Evolutionary conservation across 208 protist species (phyloP).

Genomic region (Wallacemonas sp.): DNA sequence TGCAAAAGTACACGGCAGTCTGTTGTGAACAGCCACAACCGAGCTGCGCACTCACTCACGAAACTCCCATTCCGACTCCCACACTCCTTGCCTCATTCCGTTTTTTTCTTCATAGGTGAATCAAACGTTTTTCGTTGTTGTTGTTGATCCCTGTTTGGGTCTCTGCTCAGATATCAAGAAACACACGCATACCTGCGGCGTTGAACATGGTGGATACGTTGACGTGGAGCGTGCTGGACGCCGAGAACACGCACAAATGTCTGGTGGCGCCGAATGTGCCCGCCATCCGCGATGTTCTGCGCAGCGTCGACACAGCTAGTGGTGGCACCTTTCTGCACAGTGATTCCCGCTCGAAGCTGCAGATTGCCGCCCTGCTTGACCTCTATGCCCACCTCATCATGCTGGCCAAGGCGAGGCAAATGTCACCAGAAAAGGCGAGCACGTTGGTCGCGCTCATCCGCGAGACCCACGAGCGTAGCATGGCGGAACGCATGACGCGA

Average conservation of each 20-base stretch:
- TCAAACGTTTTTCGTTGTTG: too few species aligned
- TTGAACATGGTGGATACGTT: conserved; percentile 25
- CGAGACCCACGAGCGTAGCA: conserved; percentile 67
- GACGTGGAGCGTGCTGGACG: conserved; percentile 65
- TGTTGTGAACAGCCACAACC: too few species aligned
- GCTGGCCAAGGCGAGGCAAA: conserved; percentile 61
- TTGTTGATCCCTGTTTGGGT: too few species aligned
- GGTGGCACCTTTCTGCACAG: conserved; percentile 24
- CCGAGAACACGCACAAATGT: conserved; percentile 57
- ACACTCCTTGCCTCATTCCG: too few species aligned
- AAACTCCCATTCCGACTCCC: too few species aligned
- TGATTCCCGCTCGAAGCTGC: conserved; percentile 14
- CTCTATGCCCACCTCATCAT: conserved; percentile 80
- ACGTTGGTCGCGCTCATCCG: conserved; percentile 77
- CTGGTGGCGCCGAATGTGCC: conserved; percentile 47
- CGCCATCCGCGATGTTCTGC: conserved; percentile 47
- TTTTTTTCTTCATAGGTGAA: too few species aligned
- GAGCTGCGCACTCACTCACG: too few species aligned
- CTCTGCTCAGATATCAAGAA: too few species aligned
- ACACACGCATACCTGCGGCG: too few species aligned
- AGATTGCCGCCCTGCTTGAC: conserved; percentile 73
- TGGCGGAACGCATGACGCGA: conserved; percentile 54
- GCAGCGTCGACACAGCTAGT: conserved; percentile 25
- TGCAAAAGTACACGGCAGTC: too few species aligned
- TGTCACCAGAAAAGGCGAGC: conserved; percentile 81